Percentiles rank a stretch among this genome's conserved stretches.
Conservation (phyloP, 176 grass and related monocot species). For the Oropetium thomaeum region DNA sequence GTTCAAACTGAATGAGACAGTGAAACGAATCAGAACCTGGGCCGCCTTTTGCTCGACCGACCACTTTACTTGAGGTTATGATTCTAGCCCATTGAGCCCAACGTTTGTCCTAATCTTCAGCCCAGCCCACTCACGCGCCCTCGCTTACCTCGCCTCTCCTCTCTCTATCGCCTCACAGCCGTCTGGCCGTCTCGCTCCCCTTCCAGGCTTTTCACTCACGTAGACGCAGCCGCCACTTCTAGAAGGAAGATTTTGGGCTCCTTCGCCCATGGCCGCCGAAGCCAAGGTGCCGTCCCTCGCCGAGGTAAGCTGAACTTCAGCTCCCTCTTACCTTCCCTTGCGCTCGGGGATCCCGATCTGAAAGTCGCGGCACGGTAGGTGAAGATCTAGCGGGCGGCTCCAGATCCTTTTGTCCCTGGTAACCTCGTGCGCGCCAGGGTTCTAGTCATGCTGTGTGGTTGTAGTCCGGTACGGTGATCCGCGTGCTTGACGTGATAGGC, state of each 20-base stretch:
- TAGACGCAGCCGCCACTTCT: conserved; percentile 31
- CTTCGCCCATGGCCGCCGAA: conserved; percentile 39
- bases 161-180: neutral
- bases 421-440: neutral
- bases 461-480: neutral
- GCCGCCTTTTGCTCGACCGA: too few relatives aligned
- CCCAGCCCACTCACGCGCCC: neutral
- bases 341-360: neutral
- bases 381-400: conserved; percentile 22
- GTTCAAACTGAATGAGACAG: too few relatives aligned
- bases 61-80: too few relatives aligned
- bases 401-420: conserved; percentile 19
- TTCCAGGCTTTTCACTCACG: neutral
- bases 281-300: conserved; percentile 41
- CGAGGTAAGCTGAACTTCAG: conserved; percentile 15
- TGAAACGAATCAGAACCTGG: too few relatives aligned
- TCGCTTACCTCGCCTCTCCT: neutral
- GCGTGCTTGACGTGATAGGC: neutral
- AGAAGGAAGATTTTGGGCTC: conserved; percentile 28
- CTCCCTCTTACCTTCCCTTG: too few relatives aligned
- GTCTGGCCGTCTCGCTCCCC: too few relatives aligned
- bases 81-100: too few relatives aligned
- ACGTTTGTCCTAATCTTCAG: neutral
- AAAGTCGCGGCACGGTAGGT: neutral
- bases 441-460: neutral